Evolutionary conservation across 257 asterid genomes (phyloP).

Genomic region (Solanum pennellii): DNA sequence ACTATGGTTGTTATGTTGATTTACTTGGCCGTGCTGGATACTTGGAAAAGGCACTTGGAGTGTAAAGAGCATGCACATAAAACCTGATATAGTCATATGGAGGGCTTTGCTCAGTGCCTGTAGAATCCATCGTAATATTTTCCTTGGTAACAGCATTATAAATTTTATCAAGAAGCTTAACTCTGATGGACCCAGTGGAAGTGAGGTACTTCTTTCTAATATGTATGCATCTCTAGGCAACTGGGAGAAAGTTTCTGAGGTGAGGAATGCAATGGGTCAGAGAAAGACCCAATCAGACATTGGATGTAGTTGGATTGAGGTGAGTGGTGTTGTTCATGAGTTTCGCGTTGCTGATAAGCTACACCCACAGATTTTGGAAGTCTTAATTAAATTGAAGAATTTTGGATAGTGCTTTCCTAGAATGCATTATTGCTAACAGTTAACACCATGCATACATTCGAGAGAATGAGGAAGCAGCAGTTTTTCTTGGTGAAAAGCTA

Average conservation of each 20-base stretch:
- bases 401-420: slow-evolving; percentile 27
- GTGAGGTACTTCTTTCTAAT: slow-evolving; percentile 58
- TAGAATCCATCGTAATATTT: slow-evolving; percentile 43
- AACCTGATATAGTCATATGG: slow-evolving; percentile 58
- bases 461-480: slow-evolving; percentile 55
- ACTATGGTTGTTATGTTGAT: slow-evolving; percentile 72
- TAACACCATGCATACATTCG: slow-evolving; percentile 32
- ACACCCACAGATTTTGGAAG: slow-evolving; percentile 39
- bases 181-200: slow-evolving; percentile 20
- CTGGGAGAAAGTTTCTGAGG: slow-evolving; percentile 47
- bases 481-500: slow-evolving; percentile 65
- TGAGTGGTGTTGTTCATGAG: slow-evolving; percentile 43
- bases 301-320: slow-evolving; percentile 71
- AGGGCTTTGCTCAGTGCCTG: slow-evolving; percentile 76
- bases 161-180: slow-evolving; percentile 34
- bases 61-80: slow-evolving; percentile 43
- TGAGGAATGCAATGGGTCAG: slow-evolving; percentile 31
- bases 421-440: slow-evolving; percentile 42
- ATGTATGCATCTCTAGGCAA: slow-evolving; percentile 67
- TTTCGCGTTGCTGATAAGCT: slow-evolving; percentile 56
- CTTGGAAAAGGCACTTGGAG: slow-evolving; percentile 59
- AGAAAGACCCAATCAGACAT: slow-evolving; percentile 30
- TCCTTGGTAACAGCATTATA: slow-evolving; percentile 40
- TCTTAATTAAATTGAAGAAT: slow-evolving; percentile 32
- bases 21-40: slow-evolving; percentile 80